phyloP scores from a whole-genome alignment of 164 flowering plant species.

The Magnolia changhungtana region DNA sequence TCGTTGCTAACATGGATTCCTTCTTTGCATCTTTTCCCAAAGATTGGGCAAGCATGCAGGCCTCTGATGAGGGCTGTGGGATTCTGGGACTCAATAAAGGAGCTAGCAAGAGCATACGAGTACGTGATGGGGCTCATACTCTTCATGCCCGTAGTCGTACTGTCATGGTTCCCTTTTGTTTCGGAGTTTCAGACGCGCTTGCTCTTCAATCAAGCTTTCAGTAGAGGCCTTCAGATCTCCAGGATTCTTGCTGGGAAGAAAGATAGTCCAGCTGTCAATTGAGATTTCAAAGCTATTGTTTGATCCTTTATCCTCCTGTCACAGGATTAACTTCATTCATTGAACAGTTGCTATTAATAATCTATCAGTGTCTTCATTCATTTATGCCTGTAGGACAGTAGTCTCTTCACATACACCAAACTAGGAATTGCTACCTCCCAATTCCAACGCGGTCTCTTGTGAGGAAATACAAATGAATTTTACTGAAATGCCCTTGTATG shows the following conservation, averaged over 20 bases:
- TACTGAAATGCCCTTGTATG: too few species aligned
- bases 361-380: too few species aligned
- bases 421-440: too few species aligned
- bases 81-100: slow-evolving; percentile 82
- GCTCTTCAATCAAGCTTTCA: slow-evolving; percentile 98
- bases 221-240: slow-evolving; percentile 97
- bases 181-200: slow-evolving; percentile 91
- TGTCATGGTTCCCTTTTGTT: slow-evolving; percentile 95
- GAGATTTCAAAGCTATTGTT: background rate
- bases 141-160: slow-evolving; percentile 75
- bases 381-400: too few species aligned
- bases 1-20: background rate
- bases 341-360: too few species aligned
- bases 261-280: slow-evolving; percentile 22
- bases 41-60: slow-evolving; percentile 89
- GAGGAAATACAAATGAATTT: too few species aligned
- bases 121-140: slow-evolving; percentile 77
- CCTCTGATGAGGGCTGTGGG: slow-evolving; percentile 47
- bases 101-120: slow-evolving; percentile 79
- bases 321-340: too few species aligned
- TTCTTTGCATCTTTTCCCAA: background rate
- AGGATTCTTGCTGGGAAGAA: slow-evolving; percentile 90
- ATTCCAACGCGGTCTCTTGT: too few species aligned
- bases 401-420: too few species aligned
- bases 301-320: too few species aligned